Percentiles rank a stretch among this genome's conserved stretches.
Evolutionary conservation across 2,329 filamentous ascomycete species (phyloP).

Genomic region (Magnaporthiopsis incrustans): DNA sequence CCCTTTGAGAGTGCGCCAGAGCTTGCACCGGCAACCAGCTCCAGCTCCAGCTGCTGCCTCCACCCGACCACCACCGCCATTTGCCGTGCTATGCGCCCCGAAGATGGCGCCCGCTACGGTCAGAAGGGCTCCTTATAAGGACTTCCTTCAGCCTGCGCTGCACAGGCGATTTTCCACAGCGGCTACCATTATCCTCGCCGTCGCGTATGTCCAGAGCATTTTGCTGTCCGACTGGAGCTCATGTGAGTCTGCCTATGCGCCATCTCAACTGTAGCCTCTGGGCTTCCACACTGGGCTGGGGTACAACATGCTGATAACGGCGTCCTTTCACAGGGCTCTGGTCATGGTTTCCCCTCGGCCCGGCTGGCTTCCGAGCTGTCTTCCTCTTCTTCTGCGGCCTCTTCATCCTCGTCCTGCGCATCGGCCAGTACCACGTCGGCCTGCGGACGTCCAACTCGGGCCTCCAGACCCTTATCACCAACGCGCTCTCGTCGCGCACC

Average conservation of each 20-base stretch:
- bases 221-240: slow-evolving; percentile 62
- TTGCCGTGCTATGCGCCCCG: slow-evolving; percentile 29
- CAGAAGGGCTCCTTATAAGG: slow-evolving; percentile 64
- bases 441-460: slow-evolving; percentile 62
- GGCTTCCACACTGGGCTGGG: too few relatives aligned
- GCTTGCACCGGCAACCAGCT: not conserved
- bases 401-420: slow-evolving; percentile 74
- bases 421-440: slow-evolving; percentile 73
- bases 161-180: slow-evolving; percentile 81
- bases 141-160: slow-evolving; percentile 82
- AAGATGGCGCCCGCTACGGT: slow-evolving; percentile 44
- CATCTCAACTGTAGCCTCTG: not conserved
- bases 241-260: slow-evolving; percentile 40
- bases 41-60: not conserved
- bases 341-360: slow-evolving; percentile 78
- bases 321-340: slow-evolving; percentile 55
- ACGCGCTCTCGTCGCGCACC: slow-evolving; percentile 51
- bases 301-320: not conserved
- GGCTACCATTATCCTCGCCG: slow-evolving; percentile 56
- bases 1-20: not conserved
- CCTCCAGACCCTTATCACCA: slow-evolving; percentile 53
- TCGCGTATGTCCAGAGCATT: slow-evolving; percentile 68
- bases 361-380: slow-evolving; percentile 63
- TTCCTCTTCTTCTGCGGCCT: slow-evolving; percentile 72
- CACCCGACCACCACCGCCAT: not conserved